phyloP scores from a whole-genome alignment of 495 filamentous ascomycete species.

The Aspergillus diversus region DNA sequence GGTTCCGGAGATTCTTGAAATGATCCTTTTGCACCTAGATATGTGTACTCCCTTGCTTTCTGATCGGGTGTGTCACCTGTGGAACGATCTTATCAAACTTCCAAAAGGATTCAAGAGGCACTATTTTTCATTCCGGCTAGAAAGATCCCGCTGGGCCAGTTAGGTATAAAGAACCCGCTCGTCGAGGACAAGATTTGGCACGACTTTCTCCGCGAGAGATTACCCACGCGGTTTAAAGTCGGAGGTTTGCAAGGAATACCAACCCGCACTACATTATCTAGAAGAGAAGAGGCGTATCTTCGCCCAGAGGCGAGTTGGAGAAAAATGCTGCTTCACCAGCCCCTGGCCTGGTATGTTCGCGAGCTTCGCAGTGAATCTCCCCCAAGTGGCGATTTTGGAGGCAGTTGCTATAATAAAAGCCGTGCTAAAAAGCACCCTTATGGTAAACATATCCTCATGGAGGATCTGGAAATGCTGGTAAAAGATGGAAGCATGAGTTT shows the following conservation, averaged over 20 bases:
- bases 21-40: slow-evolving; percentile 1
- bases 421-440: too few species aligned
- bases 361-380: too few species aligned
- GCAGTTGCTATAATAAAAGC: too few species aligned
- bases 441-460: too few species aligned
- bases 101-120: background rate
- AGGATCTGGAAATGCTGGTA: too few species aligned
- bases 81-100: background rate
- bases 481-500: too few species aligned
- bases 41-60: background rate
- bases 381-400: too few species aligned
- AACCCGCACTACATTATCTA: background rate
- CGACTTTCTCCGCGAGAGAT: background rate
- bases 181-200: slow-evolving; percentile 1
- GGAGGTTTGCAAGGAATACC: too few species aligned
- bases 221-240: background rate
- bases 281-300: background rate
- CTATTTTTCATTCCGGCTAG: background rate
- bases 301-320: slow-evolving; percentile 8
- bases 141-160: background rate
- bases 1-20: background rate
- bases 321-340: slow-evolving; percentile 2
- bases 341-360: background rate
- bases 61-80: background rate
- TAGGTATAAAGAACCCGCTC: background rate